Evolutionary conservation across 306 rosid species (phyloP), one percentile per base, ranked within the genome.

Genomic region (Castanopsis chinensis): DNA sequence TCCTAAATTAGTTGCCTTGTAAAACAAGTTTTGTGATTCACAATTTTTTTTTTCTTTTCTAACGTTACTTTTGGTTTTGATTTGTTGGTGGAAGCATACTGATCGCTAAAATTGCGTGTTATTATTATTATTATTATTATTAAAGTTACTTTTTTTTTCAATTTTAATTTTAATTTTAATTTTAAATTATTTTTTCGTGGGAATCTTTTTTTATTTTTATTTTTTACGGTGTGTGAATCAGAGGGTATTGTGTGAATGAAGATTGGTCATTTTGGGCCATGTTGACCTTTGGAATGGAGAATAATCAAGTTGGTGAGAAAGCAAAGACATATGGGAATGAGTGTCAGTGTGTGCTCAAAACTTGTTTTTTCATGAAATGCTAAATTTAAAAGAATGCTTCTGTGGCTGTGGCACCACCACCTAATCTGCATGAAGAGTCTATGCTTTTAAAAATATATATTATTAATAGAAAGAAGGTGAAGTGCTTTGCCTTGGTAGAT

Each of bases 201-300:
- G 80, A 77, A 77, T 77, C 67, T 77, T 53, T 75, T 75, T 65
- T 18, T 73, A 14, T 11, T 32, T 53, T n/a, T n/a, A n/a, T n/a
- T n/a, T 69, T 37, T 3, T 23, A 69, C 75, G 74, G 75, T 77
- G 74, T 10, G 20, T 77, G 56, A 77, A 51, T 65, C 30, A 30
- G 63, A 19, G 15, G 12, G 30, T 15, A 33, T 15, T 49, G 74
- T 13, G 35, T 27, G 18, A 28, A 3, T 5, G 13, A 15, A n/a
- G 10, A 1, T 6, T 27, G 79, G 9, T 25, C 17, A 23, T 1
- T 21, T 43, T 60, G 72, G 79, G 21, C 21, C 20, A 3, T 15
- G 41, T 63, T 14, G 8, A 41, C 35, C 6, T 21, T 60, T 23
- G 13, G 17, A 14, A 11, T 60, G 67, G 28, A 33, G 15, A 6